Evolutionary conservation across 805 yeast genomes (phyloP), one percentile per base, ranked within the genome.

Genomic region (Huiozyma naganishii): DNA sequence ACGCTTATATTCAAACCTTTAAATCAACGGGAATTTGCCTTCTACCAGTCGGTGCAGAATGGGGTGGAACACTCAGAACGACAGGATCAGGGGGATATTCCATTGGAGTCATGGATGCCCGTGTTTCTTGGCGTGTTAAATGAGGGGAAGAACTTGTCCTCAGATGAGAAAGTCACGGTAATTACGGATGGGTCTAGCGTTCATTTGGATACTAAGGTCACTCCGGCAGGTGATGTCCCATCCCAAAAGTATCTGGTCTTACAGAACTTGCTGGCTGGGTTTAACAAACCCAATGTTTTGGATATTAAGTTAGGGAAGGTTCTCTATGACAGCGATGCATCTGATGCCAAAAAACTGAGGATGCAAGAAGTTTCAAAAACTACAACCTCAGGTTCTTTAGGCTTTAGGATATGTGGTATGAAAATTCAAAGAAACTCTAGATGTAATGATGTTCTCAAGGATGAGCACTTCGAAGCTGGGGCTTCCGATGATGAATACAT

Each of bases 361-460:
- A 64, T 90, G 54, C 65, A 62, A 29, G 62, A 69, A 27, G 96
- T 92, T 0, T 74, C 92, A 38, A 57, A 64, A 1, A 45, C 66
- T 0, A 90, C 97, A 1, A 90, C 97, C 0, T 81, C 92, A 38
- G 95, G 96, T 0, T 66, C 80, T 4, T 66, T 85, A 9, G 73
- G 78, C 12, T 79, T 82, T 50, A 68, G 98, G 47, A 76, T 90
- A 3, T 89, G 97, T 53, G 98, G 98, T 0, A 84, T 90, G 90
- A 80, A 79, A 48, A 61, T 81, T 5, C 70, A 60, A 49, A 46
- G 52, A 28, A 52, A 52, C 32, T 12, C 41, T 1, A 13, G 10
- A 10, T 17, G 23, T 17, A 46, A 45, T 5, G 40, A 44, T n/a
- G 44, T 55, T n/a, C 54, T 62, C 6, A 57, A 50, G 6, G 17